These are phyloP conservation scores for Lentinula sp. DNA, from an alignment of 768 basidiomycete species.

Conservation along the genomic window DNA sequence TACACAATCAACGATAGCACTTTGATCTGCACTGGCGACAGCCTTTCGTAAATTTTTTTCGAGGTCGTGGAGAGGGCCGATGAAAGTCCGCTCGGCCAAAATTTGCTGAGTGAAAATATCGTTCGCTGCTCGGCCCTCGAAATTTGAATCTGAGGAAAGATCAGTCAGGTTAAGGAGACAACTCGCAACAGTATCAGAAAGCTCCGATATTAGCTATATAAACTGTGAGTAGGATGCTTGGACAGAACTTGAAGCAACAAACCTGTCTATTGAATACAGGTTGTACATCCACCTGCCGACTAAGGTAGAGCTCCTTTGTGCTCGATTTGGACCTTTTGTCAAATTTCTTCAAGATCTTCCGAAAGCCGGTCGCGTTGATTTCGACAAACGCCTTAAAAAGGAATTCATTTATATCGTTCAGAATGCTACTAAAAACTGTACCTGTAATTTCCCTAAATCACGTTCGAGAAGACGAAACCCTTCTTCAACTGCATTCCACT, in stretches of 20 bases:
- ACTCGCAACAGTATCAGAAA: constrained; percentile 86
- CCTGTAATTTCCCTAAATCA: constrained; percentile 93
- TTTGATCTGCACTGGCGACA: constrained; percentile 52
- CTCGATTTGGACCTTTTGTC: constrained; percentile 93
- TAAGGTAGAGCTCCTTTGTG: constrained; percentile 95
- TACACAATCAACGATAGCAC: constrained; percentile 63
- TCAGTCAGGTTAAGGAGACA: constrained; percentile 78
- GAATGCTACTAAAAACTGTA: constrained; percentile 23
- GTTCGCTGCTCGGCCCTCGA: constrained; percentile 73
- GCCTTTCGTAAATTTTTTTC: constrained; percentile 84
- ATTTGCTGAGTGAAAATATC: constrained; percentile 74
- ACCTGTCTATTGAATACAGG: constrained; percentile 96
- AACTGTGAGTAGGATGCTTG: constrained; percentile 8
- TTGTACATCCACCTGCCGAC: constrained; percentile 97
- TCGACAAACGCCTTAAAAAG: constrained; percentile 84
- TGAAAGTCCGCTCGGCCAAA: constrained; percentile 52
- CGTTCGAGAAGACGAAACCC: constrained; percentile 92
- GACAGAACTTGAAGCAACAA: constrained; percentile 14
- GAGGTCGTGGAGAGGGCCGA: constrained; percentile 80
- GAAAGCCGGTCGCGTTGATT: constrained; percentile 93
- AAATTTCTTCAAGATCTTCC: constrained; percentile 98
- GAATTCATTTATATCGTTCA: constrained; percentile 14
- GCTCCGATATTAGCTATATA: constrained; percentile 82
- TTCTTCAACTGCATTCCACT: constrained; percentile 96
- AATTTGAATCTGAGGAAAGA: constrained; percentile 65